Evolutionary conservation across 2,329 filamentous ascomycete genomes (phyloP).

Genomic region (Helotiales sp.): DNA sequence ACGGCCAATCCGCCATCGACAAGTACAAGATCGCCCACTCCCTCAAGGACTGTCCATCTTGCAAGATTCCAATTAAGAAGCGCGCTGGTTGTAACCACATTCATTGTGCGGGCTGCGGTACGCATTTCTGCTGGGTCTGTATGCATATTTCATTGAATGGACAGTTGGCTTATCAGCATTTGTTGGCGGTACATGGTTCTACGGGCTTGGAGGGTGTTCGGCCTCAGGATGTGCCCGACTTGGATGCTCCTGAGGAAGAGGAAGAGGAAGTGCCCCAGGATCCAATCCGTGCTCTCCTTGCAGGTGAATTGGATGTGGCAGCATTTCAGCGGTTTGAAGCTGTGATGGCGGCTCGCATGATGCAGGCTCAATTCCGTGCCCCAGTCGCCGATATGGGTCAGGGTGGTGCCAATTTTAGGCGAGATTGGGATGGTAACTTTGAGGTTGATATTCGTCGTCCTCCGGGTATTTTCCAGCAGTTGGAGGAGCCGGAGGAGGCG

Average conservation of each 20-base stretch:
- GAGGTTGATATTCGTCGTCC: no score
- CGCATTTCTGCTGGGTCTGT: conserved; percentile 18
- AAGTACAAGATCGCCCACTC: background rate
- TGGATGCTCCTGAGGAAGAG: background rate
- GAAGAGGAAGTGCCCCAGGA: no score
- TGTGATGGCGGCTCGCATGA: no score
- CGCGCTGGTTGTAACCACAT: conserved; percentile 18
- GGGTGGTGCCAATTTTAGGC: no score
- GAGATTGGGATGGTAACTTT: no score
- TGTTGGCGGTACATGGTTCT: conserved; percentile 26
- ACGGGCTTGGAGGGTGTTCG: conserved; percentile 6
- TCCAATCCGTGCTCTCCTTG: no score
- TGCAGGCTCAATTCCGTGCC: background rate
- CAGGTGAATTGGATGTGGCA: no score
- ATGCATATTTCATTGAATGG: background rate
- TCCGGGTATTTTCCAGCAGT: no score
- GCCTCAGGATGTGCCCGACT: background rate
- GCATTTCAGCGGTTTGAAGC: no score
- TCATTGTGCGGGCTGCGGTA: background rate
- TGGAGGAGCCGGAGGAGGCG: no score
- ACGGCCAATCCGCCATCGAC: background rate
- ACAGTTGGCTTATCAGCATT: conserved; percentile 29
- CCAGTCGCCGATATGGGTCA: background rate
- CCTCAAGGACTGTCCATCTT: conserved; percentile 41
- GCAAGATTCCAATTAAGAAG: conserved; percentile 33